phyloP scores from a whole-genome alignment of 2,329 filamentous ascomycete species.

The Periglandula ipomoeae region DNA sequence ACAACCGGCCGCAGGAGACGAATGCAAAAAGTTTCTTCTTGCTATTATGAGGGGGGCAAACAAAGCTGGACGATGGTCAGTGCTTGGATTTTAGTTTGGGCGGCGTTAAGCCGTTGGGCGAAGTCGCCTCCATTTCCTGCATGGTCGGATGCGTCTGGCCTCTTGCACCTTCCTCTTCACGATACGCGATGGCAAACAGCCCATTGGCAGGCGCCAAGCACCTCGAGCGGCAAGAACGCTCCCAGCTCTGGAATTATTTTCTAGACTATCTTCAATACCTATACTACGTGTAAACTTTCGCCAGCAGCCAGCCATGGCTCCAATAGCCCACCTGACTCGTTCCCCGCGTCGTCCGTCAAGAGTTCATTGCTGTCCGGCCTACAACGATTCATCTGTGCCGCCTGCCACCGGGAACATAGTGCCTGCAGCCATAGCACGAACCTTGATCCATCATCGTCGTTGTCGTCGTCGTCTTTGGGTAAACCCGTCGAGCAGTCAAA shows the following conservation, averaged over 20 bases:
- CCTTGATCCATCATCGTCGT: neutral
- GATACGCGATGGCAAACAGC: neutral
- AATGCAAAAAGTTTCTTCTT: neutral
- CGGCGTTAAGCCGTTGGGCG: too few relatives aligned
- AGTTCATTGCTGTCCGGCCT: too few relatives aligned
- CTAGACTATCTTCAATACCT: neutral
- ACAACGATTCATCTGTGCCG: too few relatives aligned
- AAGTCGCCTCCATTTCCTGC: neutral
- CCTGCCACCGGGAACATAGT: too few relatives aligned
- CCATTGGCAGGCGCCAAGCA: neutral
- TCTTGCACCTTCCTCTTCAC: neutral
- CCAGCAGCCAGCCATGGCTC: neutral
- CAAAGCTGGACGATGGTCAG: too few relatives aligned
- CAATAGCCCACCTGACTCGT: too few relatives aligned
- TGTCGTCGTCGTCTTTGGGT: too few relatives aligned
- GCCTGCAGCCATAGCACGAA: too few relatives aligned
- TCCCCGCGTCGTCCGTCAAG: too few relatives aligned
- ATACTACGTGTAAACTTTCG: neutral
- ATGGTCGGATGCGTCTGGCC: neutral
- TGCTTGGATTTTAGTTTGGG: too few relatives aligned
- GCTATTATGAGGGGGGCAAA: neutral
- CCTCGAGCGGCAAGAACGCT: neutral
- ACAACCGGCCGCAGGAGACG: neutral
- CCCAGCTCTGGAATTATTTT: too few relatives aligned
- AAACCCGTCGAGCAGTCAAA: neutral